Evolutionary conservation across 768 basidiomycete genomes (phyloP).

Genomic region (Hirschioporus abietinus): DNA sequence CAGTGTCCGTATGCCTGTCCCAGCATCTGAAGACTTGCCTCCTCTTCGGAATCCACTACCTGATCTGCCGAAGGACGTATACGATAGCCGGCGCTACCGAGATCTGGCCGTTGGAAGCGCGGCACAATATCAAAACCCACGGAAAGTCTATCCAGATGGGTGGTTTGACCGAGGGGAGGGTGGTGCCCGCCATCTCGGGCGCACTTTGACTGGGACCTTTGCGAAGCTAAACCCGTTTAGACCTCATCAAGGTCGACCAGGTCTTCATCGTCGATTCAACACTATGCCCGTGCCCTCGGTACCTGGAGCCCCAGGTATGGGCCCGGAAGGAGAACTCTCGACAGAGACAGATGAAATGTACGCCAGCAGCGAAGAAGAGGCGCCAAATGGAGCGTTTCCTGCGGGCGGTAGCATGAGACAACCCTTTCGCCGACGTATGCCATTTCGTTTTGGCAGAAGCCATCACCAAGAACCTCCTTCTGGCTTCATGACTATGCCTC

Average conservation of each 20-base stretch:
- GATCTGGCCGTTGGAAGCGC: not conserved
- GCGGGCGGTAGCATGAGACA: not conserved
- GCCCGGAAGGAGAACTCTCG: not conserved
- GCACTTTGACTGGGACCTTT: not conserved
- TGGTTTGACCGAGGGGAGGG: slow-evolving; percentile 2
- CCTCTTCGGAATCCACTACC: not conserved
- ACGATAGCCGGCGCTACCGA: not conserved
- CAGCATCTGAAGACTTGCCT: slow-evolving; percentile 2
- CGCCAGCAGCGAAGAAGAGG: not conserved
- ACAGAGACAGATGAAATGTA: not conserved
- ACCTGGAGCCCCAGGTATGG: not conserved
- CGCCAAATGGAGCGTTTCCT: not conserved
- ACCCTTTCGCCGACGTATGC: not conserved
- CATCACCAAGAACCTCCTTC: not conserved
- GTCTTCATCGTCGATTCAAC: not conserved
- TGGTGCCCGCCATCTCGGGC: not conserved
- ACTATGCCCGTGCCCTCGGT: not conserved
- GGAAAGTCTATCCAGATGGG: not conserved
- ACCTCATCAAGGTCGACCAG: not conserved
- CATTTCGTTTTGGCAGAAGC: not conserved
- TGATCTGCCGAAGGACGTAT: not conserved
- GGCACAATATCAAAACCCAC: not conserved
- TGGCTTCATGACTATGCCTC: slow-evolving; percentile 4
- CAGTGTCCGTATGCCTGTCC: slow-evolving; percentile 6
- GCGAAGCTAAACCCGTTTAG: not conserved